These are phyloP conservation scores for Agrocybe praecox DNA, from an alignment of 768 basidiomycete species.

Conservation along the genomic window DNA sequence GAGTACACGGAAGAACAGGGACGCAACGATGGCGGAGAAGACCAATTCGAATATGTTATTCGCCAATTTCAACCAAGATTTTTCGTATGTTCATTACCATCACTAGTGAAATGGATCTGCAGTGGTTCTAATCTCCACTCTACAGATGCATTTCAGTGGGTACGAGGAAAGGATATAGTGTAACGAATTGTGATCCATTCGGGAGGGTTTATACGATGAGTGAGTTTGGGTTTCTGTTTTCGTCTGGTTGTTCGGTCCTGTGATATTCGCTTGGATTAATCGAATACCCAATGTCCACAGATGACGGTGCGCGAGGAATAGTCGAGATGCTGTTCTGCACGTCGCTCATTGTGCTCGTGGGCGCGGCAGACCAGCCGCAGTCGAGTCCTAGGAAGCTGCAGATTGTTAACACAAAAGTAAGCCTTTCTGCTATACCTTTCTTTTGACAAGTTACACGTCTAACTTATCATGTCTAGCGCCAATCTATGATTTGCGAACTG, in stretches of 20 bases:
- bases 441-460: background rate
- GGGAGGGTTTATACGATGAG: slow-evolving; percentile 95
- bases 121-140: too few relatives aligned
- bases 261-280: too few relatives aligned
- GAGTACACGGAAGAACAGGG: too few relatives aligned
- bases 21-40: slow-evolving; percentile 35
- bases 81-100: slow-evolving; percentile 54
- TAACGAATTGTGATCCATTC: slow-evolving; percentile 98
- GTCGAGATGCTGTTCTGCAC: slow-evolving; percentile 99
- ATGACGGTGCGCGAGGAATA: slow-evolving; percentile 92
- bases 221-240: slow-evolving; percentile 40
- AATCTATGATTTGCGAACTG: slow-evolving; percentile 98
- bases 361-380: slow-evolving; percentile 89
- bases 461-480: slow-evolving; percentile 55
- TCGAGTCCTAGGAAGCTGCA: slow-evolving; percentile 92
- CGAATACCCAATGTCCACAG: too few relatives aligned
- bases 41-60: slow-evolving; percentile 64
- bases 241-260: too few relatives aligned
- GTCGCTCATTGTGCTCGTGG: slow-evolving; percentile 94
- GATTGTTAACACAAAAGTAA: slow-evolving; percentile 99
- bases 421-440: slow-evolving; percentile 15
- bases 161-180: slow-evolving; percentile 93
- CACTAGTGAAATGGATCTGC: background rate
- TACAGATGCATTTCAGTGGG: slow-evolving; percentile 89
- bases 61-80: slow-evolving; percentile 98